phyloP scores from a whole-genome alignment of 345 rosid species.

The Theobroma cacao region DNA sequence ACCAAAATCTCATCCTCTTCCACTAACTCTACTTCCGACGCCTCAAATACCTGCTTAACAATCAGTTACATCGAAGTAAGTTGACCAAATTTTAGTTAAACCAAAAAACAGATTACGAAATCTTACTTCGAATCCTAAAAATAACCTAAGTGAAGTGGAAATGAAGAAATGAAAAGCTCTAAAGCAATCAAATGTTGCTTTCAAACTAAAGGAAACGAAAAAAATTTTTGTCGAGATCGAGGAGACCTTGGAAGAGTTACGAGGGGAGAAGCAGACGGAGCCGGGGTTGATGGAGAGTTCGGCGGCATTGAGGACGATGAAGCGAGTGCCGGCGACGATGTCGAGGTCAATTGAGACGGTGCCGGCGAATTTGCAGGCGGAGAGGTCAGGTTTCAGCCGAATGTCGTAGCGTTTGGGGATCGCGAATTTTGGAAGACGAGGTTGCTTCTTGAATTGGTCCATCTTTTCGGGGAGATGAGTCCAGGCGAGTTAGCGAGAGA shows the following conservation, averaged over 20 bases:
- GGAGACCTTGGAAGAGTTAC: slow-evolving; percentile 51
- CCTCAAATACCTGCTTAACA: slow-evolving; percentile 45
- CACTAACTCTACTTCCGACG: slow-evolving; percentile 45
- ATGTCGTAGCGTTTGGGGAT: slow-evolving; percentile 79
- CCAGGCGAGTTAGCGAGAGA: no score
- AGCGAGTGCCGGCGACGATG: slow-evolving; percentile 52
- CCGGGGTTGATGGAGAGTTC: slow-evolving; percentile 59
- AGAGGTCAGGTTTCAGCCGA: slow-evolving; percentile 72
- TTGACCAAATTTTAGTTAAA: neutral
- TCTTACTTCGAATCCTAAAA: neutral
- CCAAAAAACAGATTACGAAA: neutral
- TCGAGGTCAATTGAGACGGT: slow-evolving; percentile 56
- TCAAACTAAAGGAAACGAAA: neutral
- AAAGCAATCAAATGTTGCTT: neutral
- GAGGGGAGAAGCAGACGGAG: slow-evolving; percentile 50
- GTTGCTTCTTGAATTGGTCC: slow-evolving; percentile 82
- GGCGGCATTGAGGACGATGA: slow-evolving; percentile 91
- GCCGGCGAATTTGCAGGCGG: slow-evolving; percentile 70
- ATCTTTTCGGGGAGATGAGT: slow-evolving; percentile 18
- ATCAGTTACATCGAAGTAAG: neutral
- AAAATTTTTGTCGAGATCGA: neutral
- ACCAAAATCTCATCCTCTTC: slow-evolving; percentile 79
- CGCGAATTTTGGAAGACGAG: slow-evolving; percentile 91
- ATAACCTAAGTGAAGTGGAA: neutral
- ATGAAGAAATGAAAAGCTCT: neutral